These are phyloP conservation scores for Margaritispora aquatica DNA, from an alignment of 495 filamentous ascomycete species.

Conservation along the genomic window DNA sequence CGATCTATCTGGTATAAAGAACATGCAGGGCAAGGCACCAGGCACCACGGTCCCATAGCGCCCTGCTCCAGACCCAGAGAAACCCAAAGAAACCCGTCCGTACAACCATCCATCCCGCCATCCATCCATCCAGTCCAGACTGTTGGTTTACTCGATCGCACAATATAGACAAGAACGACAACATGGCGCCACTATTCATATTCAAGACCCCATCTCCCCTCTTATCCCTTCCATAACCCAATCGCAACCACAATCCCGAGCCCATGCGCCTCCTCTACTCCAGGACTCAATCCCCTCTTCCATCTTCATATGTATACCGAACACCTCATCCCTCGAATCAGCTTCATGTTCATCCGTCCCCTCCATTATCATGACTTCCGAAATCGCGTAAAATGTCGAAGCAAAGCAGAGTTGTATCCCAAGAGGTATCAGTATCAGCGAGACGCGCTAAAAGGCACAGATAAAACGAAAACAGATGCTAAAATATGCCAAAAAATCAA, in stretches of 20 bases:
- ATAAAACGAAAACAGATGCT: background rate
- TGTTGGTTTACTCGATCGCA: background rate
- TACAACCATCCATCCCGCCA: no score
- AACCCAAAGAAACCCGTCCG: no score
- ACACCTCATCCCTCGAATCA: background rate
- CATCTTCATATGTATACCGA: background rate
- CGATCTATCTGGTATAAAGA: background rate
- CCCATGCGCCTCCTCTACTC: background rate
- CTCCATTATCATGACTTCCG: background rate
- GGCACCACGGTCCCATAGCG: background rate
- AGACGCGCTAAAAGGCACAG: background rate
- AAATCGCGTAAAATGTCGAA: background rate
- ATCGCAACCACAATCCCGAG: no score
- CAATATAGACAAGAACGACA: constrained; percentile 1
- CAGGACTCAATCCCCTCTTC: background rate
- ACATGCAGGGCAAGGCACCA: background rate
- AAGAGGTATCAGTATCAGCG: background rate
- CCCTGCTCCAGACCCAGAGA: no score
- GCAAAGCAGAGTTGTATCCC: background rate
- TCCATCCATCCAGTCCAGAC: background rate
- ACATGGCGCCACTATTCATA: background rate
- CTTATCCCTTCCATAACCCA: no score
- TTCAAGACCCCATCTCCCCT: background rate
- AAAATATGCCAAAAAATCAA: background rate
- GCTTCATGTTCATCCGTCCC: background rate